Percentiles rank a stretch among this genome's conserved stretches.
phyloP scores from a whole-genome alignment of 371 early-diverging fungal genomes.

The Mucor plumbeus region DNA sequence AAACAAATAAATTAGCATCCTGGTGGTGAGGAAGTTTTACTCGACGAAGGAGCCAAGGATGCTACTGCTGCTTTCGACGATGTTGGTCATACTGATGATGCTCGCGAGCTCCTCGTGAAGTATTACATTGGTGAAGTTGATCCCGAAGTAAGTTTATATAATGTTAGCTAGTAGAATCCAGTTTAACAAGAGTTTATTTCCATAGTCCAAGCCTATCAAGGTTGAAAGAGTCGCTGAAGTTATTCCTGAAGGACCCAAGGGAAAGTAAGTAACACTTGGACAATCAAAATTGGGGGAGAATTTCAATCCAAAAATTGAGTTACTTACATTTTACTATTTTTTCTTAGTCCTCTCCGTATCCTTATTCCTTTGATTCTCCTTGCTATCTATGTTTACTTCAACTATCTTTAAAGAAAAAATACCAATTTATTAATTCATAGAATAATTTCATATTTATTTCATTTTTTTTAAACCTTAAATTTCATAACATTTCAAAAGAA shows the following conservation, averaged over 20 bases:
- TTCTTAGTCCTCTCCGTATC: constrained; percentile 12
- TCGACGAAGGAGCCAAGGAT: constrained; percentile 84
- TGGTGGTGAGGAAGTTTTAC: constrained; percentile 82
- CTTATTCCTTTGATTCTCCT: constrained; percentile 17
- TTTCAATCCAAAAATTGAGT: constrained; percentile 1
- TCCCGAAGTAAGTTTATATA: constrained; percentile 51
- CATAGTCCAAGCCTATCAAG: constrained; percentile 45
- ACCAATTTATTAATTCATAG: constrained; percentile 11
- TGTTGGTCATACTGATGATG: constrained; percentile 95
- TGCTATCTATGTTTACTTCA: constrained; percentile 36
- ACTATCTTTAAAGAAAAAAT: constrained; percentile 23
- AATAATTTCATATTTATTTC: background rate
- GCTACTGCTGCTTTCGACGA: constrained; percentile 95
- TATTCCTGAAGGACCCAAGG: constrained; percentile 35
- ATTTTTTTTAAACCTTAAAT: background rate
- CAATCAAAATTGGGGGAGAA: background rate
- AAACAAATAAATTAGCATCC: constrained; percentile 63
- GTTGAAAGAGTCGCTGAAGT: constrained; percentile 18
- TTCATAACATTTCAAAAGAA: background rate
- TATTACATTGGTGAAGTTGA: constrained; percentile 80
- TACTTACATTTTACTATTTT: background rate
- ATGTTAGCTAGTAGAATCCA: background rate
- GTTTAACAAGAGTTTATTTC: background rate
- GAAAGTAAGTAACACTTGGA: constrained; percentile 47
- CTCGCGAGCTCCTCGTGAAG: constrained; percentile 77